A percentile compares a stretch with the other conserved stretches of the same genome.
These are phyloP conservation scores for Lupinus albus DNA, from an alignment of 306 rosid species.

Conservation along the genomic window DNA sequence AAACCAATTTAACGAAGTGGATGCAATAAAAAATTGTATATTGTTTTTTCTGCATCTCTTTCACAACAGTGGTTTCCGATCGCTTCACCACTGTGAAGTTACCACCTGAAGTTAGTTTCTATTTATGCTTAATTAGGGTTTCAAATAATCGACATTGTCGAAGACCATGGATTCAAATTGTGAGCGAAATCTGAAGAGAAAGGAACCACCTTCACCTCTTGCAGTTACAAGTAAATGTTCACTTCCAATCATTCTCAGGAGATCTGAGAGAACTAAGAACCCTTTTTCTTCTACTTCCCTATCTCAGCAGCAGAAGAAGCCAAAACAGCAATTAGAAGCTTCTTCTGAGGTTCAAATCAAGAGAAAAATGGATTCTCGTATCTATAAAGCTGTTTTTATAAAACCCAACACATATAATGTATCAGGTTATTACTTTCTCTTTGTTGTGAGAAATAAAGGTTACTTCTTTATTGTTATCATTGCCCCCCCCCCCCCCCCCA, in stretches of 20 bases:
- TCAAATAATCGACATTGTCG: conserved; percentile 35
- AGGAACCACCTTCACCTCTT: conserved; percentile 27
- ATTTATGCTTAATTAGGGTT: too few species aligned
- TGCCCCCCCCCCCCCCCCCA: too few species aligned
- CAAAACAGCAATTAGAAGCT: not conserved
- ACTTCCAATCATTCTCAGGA: conserved; percentile 38
- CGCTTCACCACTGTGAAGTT: too few species aligned
- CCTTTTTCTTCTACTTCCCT: conserved; percentile 26
- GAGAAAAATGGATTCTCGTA: conserved; percentile 46
- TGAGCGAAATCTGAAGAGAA: conserved; percentile 44
- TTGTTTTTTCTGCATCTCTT: too few species aligned
- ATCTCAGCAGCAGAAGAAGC: conserved; percentile 44
- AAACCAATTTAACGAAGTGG: too few species aligned
- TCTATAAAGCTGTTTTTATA: conserved; percentile 40
- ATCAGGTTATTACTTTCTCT: too few species aligned
- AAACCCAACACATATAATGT: conserved; percentile 21
- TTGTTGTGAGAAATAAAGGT: too few species aligned
- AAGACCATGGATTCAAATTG: conserved; percentile 10
- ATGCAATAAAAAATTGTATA: too few species aligned
- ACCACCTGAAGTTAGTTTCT: too few species aligned
- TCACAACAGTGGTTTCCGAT: too few species aligned
- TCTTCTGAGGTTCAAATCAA: conserved; percentile 37
- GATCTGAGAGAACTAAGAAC: conserved; percentile 60
- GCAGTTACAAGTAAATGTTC: conserved; percentile 40
- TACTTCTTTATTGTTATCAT: too few species aligned